Evolutionary conservation across 2,329 filamentous ascomycete genomes (phyloP).

Genomic region (Mollisia scopiformis): DNA sequence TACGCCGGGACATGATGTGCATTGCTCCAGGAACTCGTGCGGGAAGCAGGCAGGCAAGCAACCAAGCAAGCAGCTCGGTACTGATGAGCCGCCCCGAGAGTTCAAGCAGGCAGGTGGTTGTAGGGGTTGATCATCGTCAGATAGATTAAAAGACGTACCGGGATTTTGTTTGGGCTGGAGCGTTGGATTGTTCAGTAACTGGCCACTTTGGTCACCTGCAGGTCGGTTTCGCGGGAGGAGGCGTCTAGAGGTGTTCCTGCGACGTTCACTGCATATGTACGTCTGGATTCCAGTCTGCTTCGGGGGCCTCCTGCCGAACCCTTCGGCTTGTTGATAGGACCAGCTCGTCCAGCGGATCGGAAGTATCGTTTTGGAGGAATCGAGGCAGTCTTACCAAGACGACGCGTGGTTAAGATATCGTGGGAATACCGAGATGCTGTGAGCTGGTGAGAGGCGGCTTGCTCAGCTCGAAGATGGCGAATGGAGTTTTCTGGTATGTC

Average conservation of each 20-base stretch:
- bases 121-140: slow-evolving; percentile 24
- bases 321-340: slow-evolving; percentile 34
- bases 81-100: slow-evolving; percentile 28
- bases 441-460: no score
- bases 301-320: slow-evolving; percentile 30
- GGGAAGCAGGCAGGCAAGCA: slow-evolving; percentile 4
- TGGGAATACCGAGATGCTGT: background rate
- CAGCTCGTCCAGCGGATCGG: slow-evolving; percentile 20
- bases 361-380: slow-evolving; percentile 8
- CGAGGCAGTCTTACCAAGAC: slow-evolving; percentile 5
- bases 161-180: slow-evolving; percentile 23
- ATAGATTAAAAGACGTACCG: slow-evolving; percentile 36
- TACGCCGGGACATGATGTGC: slow-evolving; percentile 33
- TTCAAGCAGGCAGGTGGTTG: background rate
- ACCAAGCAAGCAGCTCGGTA: slow-evolving; percentile 31
- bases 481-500: slow-evolving; percentile 14
- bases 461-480: background rate
- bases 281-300: slow-evolving; percentile 26
- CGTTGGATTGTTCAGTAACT: slow-evolving; percentile 11
- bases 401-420: background rate
- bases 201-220: slow-evolving; percentile 19
- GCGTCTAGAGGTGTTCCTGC: slow-evolving; percentile 31
- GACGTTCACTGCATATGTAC: slow-evolving; percentile 33
- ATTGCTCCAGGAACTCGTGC: slow-evolving; percentile 25
- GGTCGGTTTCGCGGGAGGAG: slow-evolving; percentile 26